Evolutionary conservation across 2,329 filamentous ascomycete genomes (phyloP).

Genomic region (Fusarium avenaceum): DNA sequence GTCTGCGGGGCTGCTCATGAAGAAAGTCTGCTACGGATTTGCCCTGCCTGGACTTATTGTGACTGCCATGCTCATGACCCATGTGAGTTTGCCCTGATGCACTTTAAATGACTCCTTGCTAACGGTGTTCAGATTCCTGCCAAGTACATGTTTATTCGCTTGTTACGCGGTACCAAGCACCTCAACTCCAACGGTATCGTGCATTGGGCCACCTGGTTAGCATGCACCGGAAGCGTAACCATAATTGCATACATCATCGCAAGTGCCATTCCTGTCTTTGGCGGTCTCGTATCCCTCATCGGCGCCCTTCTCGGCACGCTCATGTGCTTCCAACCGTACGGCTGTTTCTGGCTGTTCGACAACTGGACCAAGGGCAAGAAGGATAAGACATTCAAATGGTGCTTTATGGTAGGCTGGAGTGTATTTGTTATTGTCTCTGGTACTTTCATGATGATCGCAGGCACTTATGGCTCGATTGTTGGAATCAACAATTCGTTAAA

Average conservation of each 20-base stretch:
- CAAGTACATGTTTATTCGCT: constrained; percentile 36
- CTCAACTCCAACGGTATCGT: constrained; percentile 47
- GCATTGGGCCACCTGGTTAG: constrained; percentile 53
- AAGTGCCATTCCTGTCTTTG: constrained; percentile 47
- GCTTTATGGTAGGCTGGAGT: constrained; percentile 29
- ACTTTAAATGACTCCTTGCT: not conserved
- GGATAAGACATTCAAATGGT: constrained; percentile 18
- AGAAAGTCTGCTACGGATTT: constrained; percentile 60
- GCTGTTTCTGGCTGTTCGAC: constrained; percentile 50
- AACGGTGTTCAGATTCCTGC: constrained; percentile 19
- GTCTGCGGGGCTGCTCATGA: constrained; percentile 57
- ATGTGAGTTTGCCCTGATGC: constrained; percentile 38
- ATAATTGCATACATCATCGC: constrained; percentile 50
- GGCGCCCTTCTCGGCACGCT: constrained; percentile 50
- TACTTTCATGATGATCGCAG: constrained; percentile 59
- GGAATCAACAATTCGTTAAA: constrained; percentile 53
- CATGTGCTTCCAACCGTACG: constrained; percentile 50
- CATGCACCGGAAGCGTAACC: constrained; percentile 46
- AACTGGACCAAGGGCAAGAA: constrained; percentile 42
- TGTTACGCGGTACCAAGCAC: constrained; percentile 50
- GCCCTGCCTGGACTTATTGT: constrained; percentile 50
- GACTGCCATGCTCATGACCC: constrained; percentile 43
- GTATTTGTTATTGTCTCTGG: constrained; percentile 35
- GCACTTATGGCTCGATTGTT: constrained; percentile 60
- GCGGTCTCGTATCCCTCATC: constrained; percentile 47